phyloP scores from a whole-genome alignment of 345 rosid species.

The Adansonia digitata region DNA sequence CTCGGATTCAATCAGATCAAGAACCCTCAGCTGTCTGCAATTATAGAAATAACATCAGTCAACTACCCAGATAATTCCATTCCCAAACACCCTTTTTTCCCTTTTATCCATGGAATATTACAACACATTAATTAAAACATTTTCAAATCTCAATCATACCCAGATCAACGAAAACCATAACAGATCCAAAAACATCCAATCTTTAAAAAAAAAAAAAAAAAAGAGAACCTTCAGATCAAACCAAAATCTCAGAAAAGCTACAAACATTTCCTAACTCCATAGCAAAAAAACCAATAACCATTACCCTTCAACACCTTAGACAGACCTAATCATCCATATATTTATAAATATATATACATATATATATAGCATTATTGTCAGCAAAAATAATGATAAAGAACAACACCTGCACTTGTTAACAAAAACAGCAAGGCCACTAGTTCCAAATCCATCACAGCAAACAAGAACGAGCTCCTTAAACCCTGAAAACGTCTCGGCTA shows the following conservation, averaged over 20 bases:
- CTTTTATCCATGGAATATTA: neutral
- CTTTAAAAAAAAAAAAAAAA: no score
- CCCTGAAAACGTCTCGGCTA: slow-evolving; percentile 48
- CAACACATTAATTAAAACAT: neutral
- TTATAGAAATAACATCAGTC: slow-evolving; percentile 10
- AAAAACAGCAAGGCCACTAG: slow-evolving; percentile 63
- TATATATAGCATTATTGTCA: neutral
- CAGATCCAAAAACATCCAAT: slow-evolving; percentile 31
- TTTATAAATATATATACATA: neutral
- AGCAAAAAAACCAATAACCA: neutral
- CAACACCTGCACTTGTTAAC: slow-evolving; percentile 74
- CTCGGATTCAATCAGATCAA: slow-evolving; percentile 77
- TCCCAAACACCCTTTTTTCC: neutral
- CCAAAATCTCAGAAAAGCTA: slow-evolving; percentile 12
- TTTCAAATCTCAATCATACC: neutral
- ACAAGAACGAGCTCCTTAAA: slow-evolving; percentile 69
- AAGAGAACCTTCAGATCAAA: slow-evolving; percentile 22
- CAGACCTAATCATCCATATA: slow-evolving; percentile 20
- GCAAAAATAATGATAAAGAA: neutral
- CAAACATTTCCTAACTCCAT: neutral
- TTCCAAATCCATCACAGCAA: slow-evolving; percentile 90
- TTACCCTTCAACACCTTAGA: slow-evolving; percentile 1
- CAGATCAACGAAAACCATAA: neutral
- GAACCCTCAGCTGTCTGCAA: slow-evolving; percentile 60
- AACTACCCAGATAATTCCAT: slow-evolving; percentile 2